Percentiles rank a stretch among this genome's conserved stretches.
Evolutionary conservation across 768 basidiomycete species (phyloP).

Genomic region (Suillus ampliporus): DNA sequence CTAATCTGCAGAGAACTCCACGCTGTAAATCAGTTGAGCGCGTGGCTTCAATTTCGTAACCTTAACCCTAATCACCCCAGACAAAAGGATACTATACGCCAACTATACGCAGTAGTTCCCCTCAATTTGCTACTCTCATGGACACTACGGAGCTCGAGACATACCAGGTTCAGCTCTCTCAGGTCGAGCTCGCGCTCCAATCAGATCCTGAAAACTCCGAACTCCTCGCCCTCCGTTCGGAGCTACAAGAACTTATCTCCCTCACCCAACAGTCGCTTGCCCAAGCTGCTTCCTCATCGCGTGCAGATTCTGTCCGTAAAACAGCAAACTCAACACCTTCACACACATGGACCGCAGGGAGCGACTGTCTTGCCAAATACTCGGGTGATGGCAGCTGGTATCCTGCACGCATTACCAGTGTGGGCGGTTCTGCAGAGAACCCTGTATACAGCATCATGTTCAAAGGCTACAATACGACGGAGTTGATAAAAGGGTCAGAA

Average conservation of each 20-base stretch:
- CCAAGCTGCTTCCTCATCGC: slow-evolving; percentile 66
- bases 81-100: neutral
- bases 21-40: too few species aligned
- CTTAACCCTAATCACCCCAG: slow-evolving; percentile 9
- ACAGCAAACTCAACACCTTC: slow-evolving; percentile 52
- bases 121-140: slow-evolving; percentile 19
- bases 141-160: slow-evolving; percentile 83
- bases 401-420: slow-evolving; percentile 84
- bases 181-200: slow-evolving; percentile 81
- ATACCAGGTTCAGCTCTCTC: slow-evolving; percentile 88
- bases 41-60: neutral
- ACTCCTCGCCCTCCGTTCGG: slow-evolving; percentile 72
- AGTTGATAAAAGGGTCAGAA: slow-evolving; percentile 75
- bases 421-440: slow-evolving; percentile 83
- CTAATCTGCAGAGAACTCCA: neutral
- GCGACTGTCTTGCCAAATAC: slow-evolving; percentile 87
- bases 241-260: slow-evolving; percentile 83
- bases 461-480: slow-evolving; percentile 91
- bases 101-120: neutral
- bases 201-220: slow-evolving; percentile 77
- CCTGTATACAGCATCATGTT: slow-evolving; percentile 89
- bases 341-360: slow-evolving; percentile 76
- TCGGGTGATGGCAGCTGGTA: slow-evolving; percentile 86
- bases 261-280: slow-evolving; percentile 76
- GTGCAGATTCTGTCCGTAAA: slow-evolving; percentile 63